phyloP scores from a whole-genome alignment of 2,329 filamentous ascomycete species.

The Ophiocordyceps sinensis region DNA sequence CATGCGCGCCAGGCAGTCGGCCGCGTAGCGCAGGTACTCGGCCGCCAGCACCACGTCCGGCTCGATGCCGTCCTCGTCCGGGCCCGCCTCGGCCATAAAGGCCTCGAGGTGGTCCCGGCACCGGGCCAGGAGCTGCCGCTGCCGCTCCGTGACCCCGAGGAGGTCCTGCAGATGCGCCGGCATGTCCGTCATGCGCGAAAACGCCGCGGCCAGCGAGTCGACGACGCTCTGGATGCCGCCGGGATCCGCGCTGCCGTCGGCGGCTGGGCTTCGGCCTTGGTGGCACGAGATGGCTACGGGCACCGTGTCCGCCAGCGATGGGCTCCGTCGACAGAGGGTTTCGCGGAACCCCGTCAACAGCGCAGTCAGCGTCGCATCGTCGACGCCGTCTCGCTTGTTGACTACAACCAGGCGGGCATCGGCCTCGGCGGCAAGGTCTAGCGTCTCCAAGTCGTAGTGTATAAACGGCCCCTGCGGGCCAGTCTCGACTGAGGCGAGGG shows the following conservation, averaged over 20 bases:
- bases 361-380: conserved; percentile 15
- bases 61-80: conserved; percentile 26
- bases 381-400: conserved; percentile 46
- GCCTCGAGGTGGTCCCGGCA: conserved; percentile 59
- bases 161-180: conserved; percentile 65
- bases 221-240: conserved; percentile 59
- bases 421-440: conserved; percentile 35
- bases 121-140: conserved; percentile 63
- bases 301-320: conserved; percentile 18
- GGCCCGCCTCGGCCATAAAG: conserved; percentile 49
- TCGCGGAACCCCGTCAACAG: conserved; percentile 27
- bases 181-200: conserved; percentile 56
- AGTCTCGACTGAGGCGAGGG: conserved; percentile 60
- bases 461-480: conserved; percentile 25
- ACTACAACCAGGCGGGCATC: conserved; percentile 38
- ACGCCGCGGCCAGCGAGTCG: conserved; percentile 49
- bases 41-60: conserved; percentile 82
- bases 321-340: conserved; percentile 5
- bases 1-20: conserved; percentile 67
- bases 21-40: conserved; percentile 72
- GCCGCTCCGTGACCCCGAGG: conserved; percentile 79
- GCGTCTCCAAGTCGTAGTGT: conserved; percentile 38
- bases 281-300: conserved; percentile 55
- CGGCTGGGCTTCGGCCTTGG: conserved; percentile 27
- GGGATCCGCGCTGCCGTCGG: conserved; percentile 25